Evolutionary conservation across 495 filamentous ascomycete genomes (phyloP).

Genomic region (Xylaria sp.): DNA sequence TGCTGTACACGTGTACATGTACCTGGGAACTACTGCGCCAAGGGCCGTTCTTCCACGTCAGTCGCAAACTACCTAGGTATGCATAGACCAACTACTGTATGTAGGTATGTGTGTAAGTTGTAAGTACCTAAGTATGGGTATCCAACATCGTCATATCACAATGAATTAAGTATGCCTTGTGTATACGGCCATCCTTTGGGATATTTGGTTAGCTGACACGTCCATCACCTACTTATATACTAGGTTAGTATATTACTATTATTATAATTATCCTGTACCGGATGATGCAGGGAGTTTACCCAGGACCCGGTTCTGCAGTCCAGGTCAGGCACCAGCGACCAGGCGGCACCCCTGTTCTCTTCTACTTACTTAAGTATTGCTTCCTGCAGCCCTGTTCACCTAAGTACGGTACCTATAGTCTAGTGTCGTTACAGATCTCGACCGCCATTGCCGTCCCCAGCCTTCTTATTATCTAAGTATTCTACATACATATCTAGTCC

Average conservation of each 20-base stretch:
- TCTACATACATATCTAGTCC: not conserved
- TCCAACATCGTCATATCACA: slow-evolving; percentile 15
- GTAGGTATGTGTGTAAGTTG: no score
- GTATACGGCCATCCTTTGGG: not conserved
- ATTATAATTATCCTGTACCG: not conserved
- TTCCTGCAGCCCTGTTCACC: slow-evolving; percentile 13
- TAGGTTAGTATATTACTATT: no score
- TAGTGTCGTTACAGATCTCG: slow-evolving; percentile 5
- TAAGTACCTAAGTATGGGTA: no score
- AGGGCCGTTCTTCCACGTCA: not conserved
- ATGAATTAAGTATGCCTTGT: no score
- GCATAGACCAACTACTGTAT: no score
- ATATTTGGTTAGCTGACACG: not conserved
- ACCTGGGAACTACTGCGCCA: not conserved
- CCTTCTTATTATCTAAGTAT: slow-evolving; percentile 9
- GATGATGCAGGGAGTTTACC: not conserved
- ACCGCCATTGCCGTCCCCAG: slow-evolving; percentile 1
- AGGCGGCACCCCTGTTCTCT: slow-evolving; percentile 1
- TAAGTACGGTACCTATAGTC: no score
- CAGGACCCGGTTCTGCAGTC: not conserved
- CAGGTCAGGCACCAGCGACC: not conserved
- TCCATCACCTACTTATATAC: not conserved
- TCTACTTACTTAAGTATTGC: no score
- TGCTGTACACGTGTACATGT: no score
- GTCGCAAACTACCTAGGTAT: not conserved